Evolutionary conservation across 345 rosid species (phyloP).

Genomic region (Gossypium raimondii): DNA sequence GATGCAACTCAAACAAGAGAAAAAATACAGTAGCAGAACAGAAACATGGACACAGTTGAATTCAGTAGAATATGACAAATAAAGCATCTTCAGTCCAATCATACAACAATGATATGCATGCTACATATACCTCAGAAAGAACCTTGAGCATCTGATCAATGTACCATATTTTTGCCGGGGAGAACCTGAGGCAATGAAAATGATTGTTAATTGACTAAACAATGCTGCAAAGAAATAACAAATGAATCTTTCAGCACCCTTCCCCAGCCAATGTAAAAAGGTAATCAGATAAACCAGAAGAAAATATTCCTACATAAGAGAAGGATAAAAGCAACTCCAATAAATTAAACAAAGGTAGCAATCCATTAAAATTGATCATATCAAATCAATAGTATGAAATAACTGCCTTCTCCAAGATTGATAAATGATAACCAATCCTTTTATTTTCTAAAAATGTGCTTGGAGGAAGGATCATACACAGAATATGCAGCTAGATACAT

Average conservation of each 20-base stretch:
- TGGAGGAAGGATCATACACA: neutral
- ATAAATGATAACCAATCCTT: neutral
- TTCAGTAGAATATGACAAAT: neutral
- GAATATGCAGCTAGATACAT: neutral
- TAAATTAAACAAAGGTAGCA: neutral
- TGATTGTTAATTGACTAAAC: conserved; percentile 20
- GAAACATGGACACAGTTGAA: neutral
- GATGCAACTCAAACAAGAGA: neutral
- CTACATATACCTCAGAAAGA: conserved; percentile 72
- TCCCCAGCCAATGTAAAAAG: neutral
- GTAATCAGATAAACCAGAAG: conserved; percentile 6
- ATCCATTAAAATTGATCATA: neutral
- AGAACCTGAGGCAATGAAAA: conserved; percentile 63
- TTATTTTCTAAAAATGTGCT: neutral
- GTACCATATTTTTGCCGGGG: conserved; percentile 93
- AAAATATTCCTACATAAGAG: conserved; percentile 4
- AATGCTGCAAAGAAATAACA: neutral
- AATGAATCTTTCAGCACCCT: neutral
- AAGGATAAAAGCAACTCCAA: conserved; percentile 11
- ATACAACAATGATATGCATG: neutral
- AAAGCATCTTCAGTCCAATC: neutral
- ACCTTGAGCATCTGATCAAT: conserved; percentile 99
- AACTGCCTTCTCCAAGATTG: conserved; percentile 4
- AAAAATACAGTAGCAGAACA: neutral
- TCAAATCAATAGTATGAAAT: neutral